Evolutionary conservation across 108 stramenopile genomes (phyloP).

Genomic region (Schizochytrium sp.): DNA sequence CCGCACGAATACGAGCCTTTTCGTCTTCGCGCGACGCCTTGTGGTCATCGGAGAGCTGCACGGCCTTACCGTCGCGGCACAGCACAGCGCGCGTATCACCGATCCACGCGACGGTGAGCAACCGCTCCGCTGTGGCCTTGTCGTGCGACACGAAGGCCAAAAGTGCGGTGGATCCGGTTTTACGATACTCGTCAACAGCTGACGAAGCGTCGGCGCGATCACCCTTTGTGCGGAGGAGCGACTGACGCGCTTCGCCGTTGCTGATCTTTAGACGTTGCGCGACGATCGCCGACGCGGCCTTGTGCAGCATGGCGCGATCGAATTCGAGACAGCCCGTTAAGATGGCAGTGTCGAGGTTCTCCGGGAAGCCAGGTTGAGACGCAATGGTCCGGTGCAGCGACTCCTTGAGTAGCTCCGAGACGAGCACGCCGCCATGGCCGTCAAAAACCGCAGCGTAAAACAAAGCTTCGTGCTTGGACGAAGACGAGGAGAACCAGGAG

Average conservation of each 20-base stretch:
- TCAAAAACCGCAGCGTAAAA: constrained; percentile 17
- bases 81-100: constrained; percentile 81
- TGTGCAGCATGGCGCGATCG: background rate
- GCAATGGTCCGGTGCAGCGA: background rate
- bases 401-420: background rate
- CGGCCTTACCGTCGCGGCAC: constrained; percentile 40
- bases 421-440: constrained; percentile 9
- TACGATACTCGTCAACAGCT: background rate
- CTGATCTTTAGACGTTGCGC: background rate
- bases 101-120: constrained; percentile 59
- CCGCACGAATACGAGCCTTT: constrained; percentile 61
- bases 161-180: background rate
- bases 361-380: background rate
- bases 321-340: background rate
- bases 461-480: background rate
- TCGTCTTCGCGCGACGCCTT: constrained; percentile 71
- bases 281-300: background rate
- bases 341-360: background rate
- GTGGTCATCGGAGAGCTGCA: constrained; percentile 78
- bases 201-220: background rate
- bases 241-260: background rate
- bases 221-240: background rate
- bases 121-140: background rate
- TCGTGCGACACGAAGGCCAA: background rate
- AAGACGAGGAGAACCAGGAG: background rate